Base-by-base conservation (phyloP, 257 asterid species). In the Nicotiana tomentosiformis region DNA sequence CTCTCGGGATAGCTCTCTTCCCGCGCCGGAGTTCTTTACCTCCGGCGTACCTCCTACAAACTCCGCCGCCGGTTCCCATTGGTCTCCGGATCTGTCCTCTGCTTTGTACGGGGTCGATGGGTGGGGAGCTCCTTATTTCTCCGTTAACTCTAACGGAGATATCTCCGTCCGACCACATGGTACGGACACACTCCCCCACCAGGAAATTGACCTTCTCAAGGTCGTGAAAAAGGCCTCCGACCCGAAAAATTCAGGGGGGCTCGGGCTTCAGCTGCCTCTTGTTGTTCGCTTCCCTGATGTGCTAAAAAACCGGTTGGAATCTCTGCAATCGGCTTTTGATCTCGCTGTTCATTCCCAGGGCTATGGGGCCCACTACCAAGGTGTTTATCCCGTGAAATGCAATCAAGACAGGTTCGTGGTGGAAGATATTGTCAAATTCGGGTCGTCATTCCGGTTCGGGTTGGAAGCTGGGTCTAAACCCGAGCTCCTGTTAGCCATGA, bases 381-480 rank as follows among this genome's bases (percentile, higher is more conserved):
- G 99, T 23, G 98, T 96, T 51, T 96, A 92, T 80, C 99, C 99
- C 1, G 98, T 96, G 84, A 96, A 96, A 83, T 96, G 99, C 89
- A 96, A 96, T 68, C 99, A 96, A 81, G 98, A 96, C 78, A 88
- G 89, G 66, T 96, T 89, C 82, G 93, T 96, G 70, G 98, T 96
- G 18, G 99, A 96, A 80, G 99, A 96, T 83, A 92, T 96, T 10
- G 98, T 96, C n/a, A 96, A 86, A 82, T 96, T 96, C 12, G 99
- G 99, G 12, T 86, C 96, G 33, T 60, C 90, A 14, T 90, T 90
- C 74, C 91, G 98, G 11, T 96, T 96, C 85, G 99, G 99, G 80
- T 86, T 96, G 35, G 99, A 96, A 68, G 98, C 99, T 17, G 99
- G 99, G 15, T 96, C 99, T 37, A 96, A 96, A 55, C 99, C 99